A percentile compares a stretch with the other conserved stretches of the same genome.
phyloP scores from a whole-genome alignment of 1,284 basidiomycete genomes.

The Cutaneotrichosporon daszewskae region DNA sequence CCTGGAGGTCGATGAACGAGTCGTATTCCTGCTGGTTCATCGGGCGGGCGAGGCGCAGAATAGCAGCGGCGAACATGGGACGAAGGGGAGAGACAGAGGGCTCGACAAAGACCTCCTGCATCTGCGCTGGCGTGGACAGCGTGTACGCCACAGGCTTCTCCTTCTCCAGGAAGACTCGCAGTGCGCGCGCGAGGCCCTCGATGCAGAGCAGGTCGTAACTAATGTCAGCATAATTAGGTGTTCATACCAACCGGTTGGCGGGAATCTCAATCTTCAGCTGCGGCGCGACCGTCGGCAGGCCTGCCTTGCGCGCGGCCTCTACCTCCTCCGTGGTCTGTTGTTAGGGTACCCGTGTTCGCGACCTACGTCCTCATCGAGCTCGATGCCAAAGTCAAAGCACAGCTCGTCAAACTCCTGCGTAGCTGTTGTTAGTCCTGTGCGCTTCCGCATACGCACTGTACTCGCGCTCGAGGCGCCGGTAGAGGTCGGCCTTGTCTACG shows the following conservation, averaged over 20 bases:
- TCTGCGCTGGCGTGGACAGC: slow-evolving; percentile 59
- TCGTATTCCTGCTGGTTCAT: slow-evolving; percentile 88
- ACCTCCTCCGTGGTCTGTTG: slow-evolving; percentile 81
- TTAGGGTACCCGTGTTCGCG: background rate
- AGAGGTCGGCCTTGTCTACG: slow-evolving; percentile 93
- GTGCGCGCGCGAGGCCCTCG: slow-evolving; percentile 86
- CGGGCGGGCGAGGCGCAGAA: slow-evolving; percentile 75
- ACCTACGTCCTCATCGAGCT: slow-evolving; percentile 92
- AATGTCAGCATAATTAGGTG: slow-evolving; percentile 16
- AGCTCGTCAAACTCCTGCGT: slow-evolving; percentile 91
- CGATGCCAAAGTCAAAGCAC: slow-evolving; percentile 95
- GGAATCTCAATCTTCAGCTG: slow-evolving; percentile 99
- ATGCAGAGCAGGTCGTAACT: slow-evolving; percentile 98
- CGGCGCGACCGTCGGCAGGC: slow-evolving; percentile 71
- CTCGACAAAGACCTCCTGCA: slow-evolving; percentile 64
- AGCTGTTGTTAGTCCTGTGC: slow-evolving; percentile 52
- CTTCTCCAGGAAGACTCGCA: slow-evolving; percentile 78
- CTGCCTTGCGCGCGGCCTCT: slow-evolving; percentile 71
- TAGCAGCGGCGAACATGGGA: slow-evolving; percentile 83
- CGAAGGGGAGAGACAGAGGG: slow-evolving; percentile 75
- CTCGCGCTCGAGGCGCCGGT: slow-evolving; percentile 72
- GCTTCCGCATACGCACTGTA: slow-evolving; percentile 59
- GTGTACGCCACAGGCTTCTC: slow-evolving; percentile 66
- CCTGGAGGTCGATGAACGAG: slow-evolving; percentile 96
- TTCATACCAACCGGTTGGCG: slow-evolving; percentile 66